Evolutionary conservation across 2,329 filamentous ascomycete species (phyloP), one percentile per base, ranked within the genome.

Genomic region (Apiospora hydei): DNA sequence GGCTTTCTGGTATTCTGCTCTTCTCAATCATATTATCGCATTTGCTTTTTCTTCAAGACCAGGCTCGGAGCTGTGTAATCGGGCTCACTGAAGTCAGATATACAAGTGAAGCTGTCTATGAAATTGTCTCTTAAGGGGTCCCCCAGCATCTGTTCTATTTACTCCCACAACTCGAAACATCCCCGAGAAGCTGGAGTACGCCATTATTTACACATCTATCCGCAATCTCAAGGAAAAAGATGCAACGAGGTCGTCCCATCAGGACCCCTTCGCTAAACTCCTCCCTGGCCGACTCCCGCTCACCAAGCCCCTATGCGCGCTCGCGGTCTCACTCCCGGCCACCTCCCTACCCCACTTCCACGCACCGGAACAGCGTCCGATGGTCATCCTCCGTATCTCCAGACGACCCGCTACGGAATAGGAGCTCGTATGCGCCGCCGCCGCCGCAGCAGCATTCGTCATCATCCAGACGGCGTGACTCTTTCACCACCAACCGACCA

Each of bases 361-460:
- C 53, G 3, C 57, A 2, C 10, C 57, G 10, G 1, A 41, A 11
- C 34, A 41, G 4, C 57, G 57, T 41, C 57, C n/a, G 57, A 64
- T 64, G 57, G 57, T 38, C 57, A 30, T 11, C 18, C 57, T 64
- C 57, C 57, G 34, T 64, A 10, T 64, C 57, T 3, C 57, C 57
- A 3, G 34, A 64, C 4, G 57, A 41, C 3, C 57, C 57, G 8
- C 11, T 64, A 8, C 57, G 57, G 21, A n/a, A 41, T 41, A 64
- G 57, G 18, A 11, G 18, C 21, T 5, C 57, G 0, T 18, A 61
- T 4, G 34, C 26, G 18, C 26, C 8, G 13, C 41, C 41, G 3
- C 34, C 57, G 3, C 26, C 21, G 7, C 26, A 61, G 1, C 53
- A 34, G 1, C 30, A 34, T 7, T 38, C 47, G n/a, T 51, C 47